Evolutionary conservation across 768 basidiomycete genomes (phyloP).

Genomic region (Mycena haematopus): DNA sequence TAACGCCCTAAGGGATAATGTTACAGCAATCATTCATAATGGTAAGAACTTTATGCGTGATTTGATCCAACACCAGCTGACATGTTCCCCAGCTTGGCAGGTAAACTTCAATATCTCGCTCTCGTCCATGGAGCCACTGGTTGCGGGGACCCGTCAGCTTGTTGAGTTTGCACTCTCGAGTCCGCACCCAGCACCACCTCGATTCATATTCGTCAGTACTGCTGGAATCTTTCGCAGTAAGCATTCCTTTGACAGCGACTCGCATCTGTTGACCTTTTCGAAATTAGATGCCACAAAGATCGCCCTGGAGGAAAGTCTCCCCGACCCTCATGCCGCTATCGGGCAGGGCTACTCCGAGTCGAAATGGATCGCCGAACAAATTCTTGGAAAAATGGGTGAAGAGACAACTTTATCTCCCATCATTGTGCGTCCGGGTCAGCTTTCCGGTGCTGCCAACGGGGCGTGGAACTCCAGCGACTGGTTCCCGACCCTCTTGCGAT

Average conservation of each 20-base stretch:
- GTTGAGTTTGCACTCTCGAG: not conserved
- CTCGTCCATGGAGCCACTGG: not conserved
- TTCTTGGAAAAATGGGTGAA: not conserved
- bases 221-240: not conserved
- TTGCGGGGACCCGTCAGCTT: not conserved
- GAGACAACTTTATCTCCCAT: not conserved
- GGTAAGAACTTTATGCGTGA: not conserved
- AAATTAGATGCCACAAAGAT: too few species aligned
- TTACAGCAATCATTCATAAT: not conserved
- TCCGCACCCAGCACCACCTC: not conserved
- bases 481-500: constrained; percentile 42
- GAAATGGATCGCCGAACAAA: not conserved
- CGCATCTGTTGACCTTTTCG: too few species aligned
- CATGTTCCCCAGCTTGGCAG: not conserved
- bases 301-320: too few species aligned
- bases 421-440: constrained; percentile 37
- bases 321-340: not conserved
- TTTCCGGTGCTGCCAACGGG: constrained; percentile 43
- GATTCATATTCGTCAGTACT: not conserved
- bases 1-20: too few species aligned
- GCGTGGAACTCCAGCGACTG: constrained; percentile 46
- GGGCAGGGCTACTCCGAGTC: not conserved
- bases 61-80: not conserved
- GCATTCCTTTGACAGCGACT: not conserved
- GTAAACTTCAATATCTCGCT: not conserved